phyloP scores from a whole-genome alignment of 2,329 filamentous ascomycete species.

The Stenocarpella maydis region DNA sequence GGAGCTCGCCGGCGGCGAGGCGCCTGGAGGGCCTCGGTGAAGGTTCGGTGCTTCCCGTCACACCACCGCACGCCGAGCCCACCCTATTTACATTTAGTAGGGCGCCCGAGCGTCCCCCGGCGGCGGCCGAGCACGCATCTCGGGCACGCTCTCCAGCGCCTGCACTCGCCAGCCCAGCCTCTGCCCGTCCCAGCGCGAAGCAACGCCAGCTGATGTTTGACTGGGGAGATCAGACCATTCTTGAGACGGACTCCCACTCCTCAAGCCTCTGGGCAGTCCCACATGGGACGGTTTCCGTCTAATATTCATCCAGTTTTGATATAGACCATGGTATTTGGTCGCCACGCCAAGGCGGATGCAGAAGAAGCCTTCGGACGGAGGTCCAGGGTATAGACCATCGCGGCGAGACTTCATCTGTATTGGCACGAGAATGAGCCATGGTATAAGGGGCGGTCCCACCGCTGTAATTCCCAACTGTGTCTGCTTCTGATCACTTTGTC shows the following conservation, averaged over 20 bases:
- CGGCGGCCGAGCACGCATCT: too few relatives aligned
- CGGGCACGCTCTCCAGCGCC: too few relatives aligned
- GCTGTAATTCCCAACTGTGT: neutral
- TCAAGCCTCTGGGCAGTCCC: neutral
- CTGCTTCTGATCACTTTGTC: neutral
- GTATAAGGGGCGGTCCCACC: slow-evolving; percentile 6
- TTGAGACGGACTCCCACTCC: slow-evolving; percentile 19
- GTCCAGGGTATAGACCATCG: neutral
- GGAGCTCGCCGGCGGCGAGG: too few relatives aligned
- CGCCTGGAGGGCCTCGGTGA: too few relatives aligned
- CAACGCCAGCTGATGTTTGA: slow-evolving; percentile 26
- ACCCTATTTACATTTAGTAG: too few relatives aligned
- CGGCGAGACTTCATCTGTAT: slow-evolving; percentile 4
- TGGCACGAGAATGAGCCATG: neutral
- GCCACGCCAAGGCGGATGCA: slow-evolving; percentile 12
- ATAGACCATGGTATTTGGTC: slow-evolving; percentile 16
- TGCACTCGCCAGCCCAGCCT: too few relatives aligned
- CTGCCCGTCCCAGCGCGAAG: too few relatives aligned
- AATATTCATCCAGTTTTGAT: slow-evolving; percentile 10
- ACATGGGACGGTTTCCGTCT: slow-evolving; percentile 4
- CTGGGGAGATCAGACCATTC: slow-evolving; percentile 19
- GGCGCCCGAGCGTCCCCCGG: too few relatives aligned
- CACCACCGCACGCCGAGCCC: too few relatives aligned
- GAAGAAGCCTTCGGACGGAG: slow-evolving; percentile 23
- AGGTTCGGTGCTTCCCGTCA: too few relatives aligned